phyloP scores from a whole-genome alignment of 2,329 filamentous ascomycete genomes.

The Fusarium brachygibbosum region DNA sequence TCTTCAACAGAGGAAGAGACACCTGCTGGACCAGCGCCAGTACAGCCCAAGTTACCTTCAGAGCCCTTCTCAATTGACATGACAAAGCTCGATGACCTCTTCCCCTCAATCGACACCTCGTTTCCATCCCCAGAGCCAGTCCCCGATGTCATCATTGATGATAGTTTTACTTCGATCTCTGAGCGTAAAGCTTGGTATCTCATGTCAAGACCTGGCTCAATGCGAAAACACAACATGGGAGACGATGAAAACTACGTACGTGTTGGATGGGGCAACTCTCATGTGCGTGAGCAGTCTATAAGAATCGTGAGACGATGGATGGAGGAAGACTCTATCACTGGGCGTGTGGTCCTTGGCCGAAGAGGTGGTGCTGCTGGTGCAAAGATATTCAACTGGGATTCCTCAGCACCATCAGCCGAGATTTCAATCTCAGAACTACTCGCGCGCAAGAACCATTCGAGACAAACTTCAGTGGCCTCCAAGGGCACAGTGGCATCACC shows the following conservation, averaged over 20 bases:
- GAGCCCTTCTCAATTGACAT: slow-evolving; percentile 52
- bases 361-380: slow-evolving; percentile 58
- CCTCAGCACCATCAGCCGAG: slow-evolving; percentile 63
- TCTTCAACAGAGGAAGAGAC: not conserved
- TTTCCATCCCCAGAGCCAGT: slow-evolving; percentile 54
- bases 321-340: slow-evolving; percentile 72
- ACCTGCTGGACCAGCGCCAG: not conserved
- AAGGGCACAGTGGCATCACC: slow-evolving; percentile 47
- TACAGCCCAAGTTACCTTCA: slow-evolving; percentile 17
- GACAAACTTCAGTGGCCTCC: slow-evolving; percentile 44
- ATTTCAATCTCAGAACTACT: slow-evolving; percentile 61
- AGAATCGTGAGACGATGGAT: slow-evolving; percentile 75
- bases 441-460: slow-evolving; percentile 47
- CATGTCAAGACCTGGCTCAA: slow-evolving; percentile 71
- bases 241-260: slow-evolving; percentile 72
- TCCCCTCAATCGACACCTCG: slow-evolving; percentile 45
- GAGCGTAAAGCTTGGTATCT: slow-evolving; percentile 76
- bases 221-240: slow-evolving; percentile 67
- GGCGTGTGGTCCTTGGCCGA: slow-evolving; percentile 59
- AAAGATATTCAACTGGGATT: slow-evolving; percentile 73
- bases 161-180: slow-evolving; percentile 67
- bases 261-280: slow-evolving; percentile 69
- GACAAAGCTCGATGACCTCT: slow-evolving; percentile 53
- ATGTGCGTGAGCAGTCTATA: slow-evolving; percentile 66
- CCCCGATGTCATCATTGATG: slow-evolving; percentile 62